Percentiles rank a stretch among this genome's conserved stretches.
These are phyloP conservation scores for Hawksworthiomyces lignivorus DNA, from an alignment of 2,329 filamentous ascomycete species.

Conservation along the genomic window DNA sequence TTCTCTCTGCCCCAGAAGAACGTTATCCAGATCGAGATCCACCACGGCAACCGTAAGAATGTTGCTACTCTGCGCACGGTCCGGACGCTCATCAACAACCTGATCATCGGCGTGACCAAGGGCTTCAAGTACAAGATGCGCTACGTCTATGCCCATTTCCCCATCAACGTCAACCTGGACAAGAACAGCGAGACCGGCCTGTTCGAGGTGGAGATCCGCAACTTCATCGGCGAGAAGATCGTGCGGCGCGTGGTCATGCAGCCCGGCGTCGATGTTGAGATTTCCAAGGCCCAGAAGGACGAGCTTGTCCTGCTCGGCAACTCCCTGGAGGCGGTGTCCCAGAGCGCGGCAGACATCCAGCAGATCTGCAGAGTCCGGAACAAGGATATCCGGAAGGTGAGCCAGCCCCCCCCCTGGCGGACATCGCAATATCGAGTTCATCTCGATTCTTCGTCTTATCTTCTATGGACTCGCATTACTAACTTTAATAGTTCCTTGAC, in stretches of 20 bases:
- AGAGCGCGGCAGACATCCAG: constrained; percentile 98
- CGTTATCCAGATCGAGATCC: constrained; percentile 92
- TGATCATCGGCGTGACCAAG: constrained; percentile 97
- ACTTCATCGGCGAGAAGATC: constrained; percentile 99
- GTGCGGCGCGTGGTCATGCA: constrained; percentile 88
- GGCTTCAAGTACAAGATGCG: constrained; percentile 99
- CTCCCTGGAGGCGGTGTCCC: constrained; percentile 94
- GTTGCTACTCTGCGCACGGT: constrained; percentile 97
- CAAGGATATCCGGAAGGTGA: constrained; percentile 99
- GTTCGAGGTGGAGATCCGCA: constrained; percentile 95
- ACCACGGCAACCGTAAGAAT: constrained; percentile 97
- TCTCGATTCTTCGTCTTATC: neutral
- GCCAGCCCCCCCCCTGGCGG: neutral
- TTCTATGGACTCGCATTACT: constrained; percentile 14
- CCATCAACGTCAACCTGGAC: constrained; percentile 99
- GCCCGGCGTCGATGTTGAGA: constrained; percentile 80
- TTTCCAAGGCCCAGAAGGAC: constrained; percentile 92
- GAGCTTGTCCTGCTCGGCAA: constrained; percentile 90
- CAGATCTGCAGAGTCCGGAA: constrained; percentile 99
- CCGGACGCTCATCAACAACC: constrained; percentile 96
- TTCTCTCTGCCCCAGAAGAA: constrained; percentile 83
- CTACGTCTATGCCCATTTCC: constrained; percentile 99
- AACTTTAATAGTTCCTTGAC: constrained; percentile 76
- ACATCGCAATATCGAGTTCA: no score
- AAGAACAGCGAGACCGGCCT: constrained; percentile 88